Percentiles rank a stretch among this genome's conserved stretches.
Conservation (phyloP, 306 rosid genomes). For the Vigna angularis region DNA sequence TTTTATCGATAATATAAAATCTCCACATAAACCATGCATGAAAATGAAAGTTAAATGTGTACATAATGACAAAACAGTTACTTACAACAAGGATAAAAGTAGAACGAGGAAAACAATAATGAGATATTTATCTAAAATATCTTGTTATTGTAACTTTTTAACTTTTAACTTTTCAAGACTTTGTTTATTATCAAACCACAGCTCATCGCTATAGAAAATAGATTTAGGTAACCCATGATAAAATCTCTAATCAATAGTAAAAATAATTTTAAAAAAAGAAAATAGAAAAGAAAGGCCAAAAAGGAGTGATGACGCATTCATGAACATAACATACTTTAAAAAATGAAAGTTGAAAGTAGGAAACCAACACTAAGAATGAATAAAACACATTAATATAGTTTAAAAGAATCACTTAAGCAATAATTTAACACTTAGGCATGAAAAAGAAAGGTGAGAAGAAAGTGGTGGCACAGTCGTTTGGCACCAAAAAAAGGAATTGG, state of each 20-base stretch:
- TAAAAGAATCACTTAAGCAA: neutral
- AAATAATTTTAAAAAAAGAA: neutral
- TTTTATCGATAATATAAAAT: no score
- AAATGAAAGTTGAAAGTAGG: slow-evolving; percentile 24
- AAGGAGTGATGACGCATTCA: neutral
- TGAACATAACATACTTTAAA: neutral
- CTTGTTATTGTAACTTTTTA: neutral
- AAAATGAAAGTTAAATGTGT: no score
- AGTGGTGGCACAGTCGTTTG: slow-evolving; percentile 12
- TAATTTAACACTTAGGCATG: neutral
- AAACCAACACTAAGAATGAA: neutral
- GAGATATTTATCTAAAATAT: neutral
- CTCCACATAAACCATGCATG: no score
- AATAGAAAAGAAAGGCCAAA: neutral
- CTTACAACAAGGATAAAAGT: neutral
- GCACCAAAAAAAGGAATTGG: slow-evolving; percentile 23
- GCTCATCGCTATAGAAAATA: neutral
- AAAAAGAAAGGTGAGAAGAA: neutral
- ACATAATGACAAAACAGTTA: no score
- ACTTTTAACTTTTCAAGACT: neutral
- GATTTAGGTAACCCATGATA: neutral
- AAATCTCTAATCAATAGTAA: neutral
- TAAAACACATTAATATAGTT: neutral
- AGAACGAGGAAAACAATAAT: neutral
- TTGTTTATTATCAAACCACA: neutral